Evolutionary conservation across 345 rosid genomes (phyloP).

Genomic region (Cardamine chenopodiifolia): DNA sequence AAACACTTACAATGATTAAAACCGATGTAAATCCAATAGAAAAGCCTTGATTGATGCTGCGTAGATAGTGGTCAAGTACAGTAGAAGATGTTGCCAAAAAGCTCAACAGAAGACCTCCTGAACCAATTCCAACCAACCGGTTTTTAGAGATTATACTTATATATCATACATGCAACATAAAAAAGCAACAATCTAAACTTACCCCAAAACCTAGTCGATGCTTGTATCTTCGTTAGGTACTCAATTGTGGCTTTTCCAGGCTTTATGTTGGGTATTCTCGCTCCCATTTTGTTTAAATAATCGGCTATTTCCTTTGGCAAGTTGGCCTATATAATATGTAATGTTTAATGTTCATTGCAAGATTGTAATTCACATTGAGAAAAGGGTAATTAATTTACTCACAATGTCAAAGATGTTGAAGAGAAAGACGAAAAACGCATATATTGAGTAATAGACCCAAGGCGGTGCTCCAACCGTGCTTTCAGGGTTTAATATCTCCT

Average conservation of each 20-base stretch:
- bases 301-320: slow-evolving; percentile 96
- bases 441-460: slow-evolving; percentile 88
- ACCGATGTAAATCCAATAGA: slow-evolving; percentile 89
- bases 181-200: slow-evolving; percentile 14
- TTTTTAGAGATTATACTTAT: not conserved
- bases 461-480: slow-evolving; percentile 84
- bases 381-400: slow-evolving; percentile 46
- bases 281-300: slow-evolving; percentile 95
- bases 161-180: not conserved
- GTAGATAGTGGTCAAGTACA: slow-evolving; percentile 82
- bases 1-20: slow-evolving; percentile 74
- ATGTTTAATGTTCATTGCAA: slow-evolving; percentile 14
- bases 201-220: slow-evolving; percentile 99
- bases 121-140: slow-evolving; percentile 15
- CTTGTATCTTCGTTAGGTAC: slow-evolving; percentile 80
- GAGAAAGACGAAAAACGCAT: slow-evolving; percentile 83
- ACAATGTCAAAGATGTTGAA: slow-evolving; percentile 97
- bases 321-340: slow-evolving; percentile 64
- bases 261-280: slow-evolving; percentile 91
- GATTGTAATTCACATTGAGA: not conserved
- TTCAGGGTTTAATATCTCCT: slow-evolving; percentile 86
- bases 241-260: slow-evolving; percentile 95
- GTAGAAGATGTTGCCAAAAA: slow-evolving; percentile 82
- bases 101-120: slow-evolving; percentile 87
- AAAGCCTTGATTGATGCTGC: slow-evolving; percentile 76